Conservation (phyloP, 1,284 basidiomycete species). For the Golubevia pallescens region DNA sequence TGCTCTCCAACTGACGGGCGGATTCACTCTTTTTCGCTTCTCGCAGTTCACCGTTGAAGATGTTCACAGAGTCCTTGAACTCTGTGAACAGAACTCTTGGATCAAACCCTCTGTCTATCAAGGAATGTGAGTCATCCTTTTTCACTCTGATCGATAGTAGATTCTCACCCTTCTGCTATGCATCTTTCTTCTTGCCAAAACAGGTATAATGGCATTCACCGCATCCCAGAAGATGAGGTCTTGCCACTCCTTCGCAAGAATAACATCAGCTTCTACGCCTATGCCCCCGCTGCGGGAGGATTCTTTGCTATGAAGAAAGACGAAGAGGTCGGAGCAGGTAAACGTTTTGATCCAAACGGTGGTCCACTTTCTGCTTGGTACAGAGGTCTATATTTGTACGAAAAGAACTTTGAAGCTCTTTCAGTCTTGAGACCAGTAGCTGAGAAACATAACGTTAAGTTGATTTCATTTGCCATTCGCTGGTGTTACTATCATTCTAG, state of each 20-base stretch:
- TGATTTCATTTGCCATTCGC: conserved; percentile 33
- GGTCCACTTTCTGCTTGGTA: conserved; percentile 14
- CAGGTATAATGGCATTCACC: conserved; percentile 35
- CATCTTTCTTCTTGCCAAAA: not conserved
- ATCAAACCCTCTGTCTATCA: conserved; percentile 41
- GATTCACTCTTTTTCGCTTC: too few relatives aligned
- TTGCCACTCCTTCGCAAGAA: conserved; percentile 34
- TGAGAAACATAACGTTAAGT: conserved; percentile 19
- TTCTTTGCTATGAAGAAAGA: conserved; percentile 23
- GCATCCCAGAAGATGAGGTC: conserved; percentile 27
- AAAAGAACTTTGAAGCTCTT: conserved; percentile 39
- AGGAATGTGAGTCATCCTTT: conserved; percentile 15
- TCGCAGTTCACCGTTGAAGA: conserved; percentile 25
- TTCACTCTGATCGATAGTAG: not conserved
- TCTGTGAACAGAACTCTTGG: conserved; percentile 18
- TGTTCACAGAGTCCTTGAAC: conserved; percentile 25
- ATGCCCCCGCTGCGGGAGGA: conserved; percentile 34
- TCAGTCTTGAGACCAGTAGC: conserved; percentile 19
- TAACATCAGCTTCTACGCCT: conserved; percentile 38
- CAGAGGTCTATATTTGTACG: conserved; percentile 34
- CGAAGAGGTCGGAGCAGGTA: conserved; percentile 15
- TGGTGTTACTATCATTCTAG: conserved; percentile 43
- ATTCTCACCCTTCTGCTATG: not conserved
- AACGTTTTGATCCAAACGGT: conserved; percentile 29
- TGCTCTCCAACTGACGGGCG: too few relatives aligned